Evolutionary conservation across 2,329 filamentous ascomycete species (phyloP), one percentile per base, ranked within the genome.

Genomic region (Ceratocystis variospora): DNA sequence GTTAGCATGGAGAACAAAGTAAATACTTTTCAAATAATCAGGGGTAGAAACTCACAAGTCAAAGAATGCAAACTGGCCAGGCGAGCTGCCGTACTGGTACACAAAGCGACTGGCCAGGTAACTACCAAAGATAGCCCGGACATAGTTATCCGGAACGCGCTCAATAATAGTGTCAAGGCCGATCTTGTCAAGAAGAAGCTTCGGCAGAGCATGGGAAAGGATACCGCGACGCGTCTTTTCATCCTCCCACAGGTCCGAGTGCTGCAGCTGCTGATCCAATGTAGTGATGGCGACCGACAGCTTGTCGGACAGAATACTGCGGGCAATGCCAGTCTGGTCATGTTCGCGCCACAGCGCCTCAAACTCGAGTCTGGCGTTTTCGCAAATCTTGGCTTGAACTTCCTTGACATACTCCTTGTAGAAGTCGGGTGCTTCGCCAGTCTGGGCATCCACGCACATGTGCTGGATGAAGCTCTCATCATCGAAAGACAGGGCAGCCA

Each of bases 301-400:
- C 71, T 87, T 89, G 76, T 99, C 94, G 61, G 90, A 96, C 66
- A 99, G 81, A n/a, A 92, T 84, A 69, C 90, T 95, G 69, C 92
- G 85, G 25, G 90, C 78, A 65, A 86, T 80, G 64, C 90, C 89
- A 1, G 89, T 96, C 74, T 86, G 77, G 76, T 94, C 86, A 73
- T 96, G 85, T 77, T 99, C 94, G 70, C 90, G 86, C 94, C 94
- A 99, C 78, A 99, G 95, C 55, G 94, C 94, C 78, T 99, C 94
- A 71, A 99, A 99, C 76, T 99, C 94, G 45, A 99, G 85, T 17
- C 85, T 81, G 1, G 94, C 94, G 71, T 99, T 99, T 71, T 91
- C 86, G 76, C 89, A 85, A 75, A 99, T 97, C 73, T 87, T 91
- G 69, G 84, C 83, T 77, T 99, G 94, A 1, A 99, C 94, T 73